Evolutionary conservation across 202 grass and related monocot genomes (phyloP).

Genomic region (Miscanthus sacchariflorus): DNA sequence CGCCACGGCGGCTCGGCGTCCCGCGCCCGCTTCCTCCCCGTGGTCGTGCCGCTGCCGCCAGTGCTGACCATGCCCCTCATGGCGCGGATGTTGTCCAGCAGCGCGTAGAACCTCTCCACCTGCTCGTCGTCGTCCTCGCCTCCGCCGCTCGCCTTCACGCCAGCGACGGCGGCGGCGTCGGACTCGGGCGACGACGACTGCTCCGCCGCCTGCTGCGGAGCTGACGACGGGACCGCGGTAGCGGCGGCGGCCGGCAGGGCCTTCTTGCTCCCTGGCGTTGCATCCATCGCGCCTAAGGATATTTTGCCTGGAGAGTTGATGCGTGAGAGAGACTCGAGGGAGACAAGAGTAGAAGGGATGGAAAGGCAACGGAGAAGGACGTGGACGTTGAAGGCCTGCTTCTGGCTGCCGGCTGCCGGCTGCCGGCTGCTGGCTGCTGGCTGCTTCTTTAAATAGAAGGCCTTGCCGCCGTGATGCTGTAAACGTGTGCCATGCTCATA

Average conservation of each 20-base stretch:
- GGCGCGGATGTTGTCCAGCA: conserved; percentile 55
- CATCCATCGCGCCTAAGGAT: neutral
- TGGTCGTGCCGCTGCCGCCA: neutral
- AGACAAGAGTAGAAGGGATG: neutral
- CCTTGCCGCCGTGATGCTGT: neutral
- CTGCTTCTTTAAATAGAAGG: conserved; percentile 10
- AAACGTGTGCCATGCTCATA: neutral
- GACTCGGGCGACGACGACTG: neutral
- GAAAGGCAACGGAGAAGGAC: neutral
- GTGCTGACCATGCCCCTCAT: conserved; percentile 12
- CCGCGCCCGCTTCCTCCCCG: conserved; percentile 18
- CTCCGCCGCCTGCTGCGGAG: neutral
- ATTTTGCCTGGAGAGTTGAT: neutral
- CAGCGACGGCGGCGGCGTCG: too few species aligned
- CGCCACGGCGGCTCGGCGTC: conserved; percentile 38
- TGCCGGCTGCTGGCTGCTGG: neutral
- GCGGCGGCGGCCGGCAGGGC: neutral
- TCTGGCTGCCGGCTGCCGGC: too few species aligned
- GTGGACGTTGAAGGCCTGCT: neutral
- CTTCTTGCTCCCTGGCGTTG: neutral
- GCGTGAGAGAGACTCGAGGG: neutral
- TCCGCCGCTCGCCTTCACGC: neutral
- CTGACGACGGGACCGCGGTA: neutral
- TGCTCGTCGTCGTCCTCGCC: conserved; percentile 29
- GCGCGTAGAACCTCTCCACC: conserved; percentile 59